Base-by-base conservation (phyloP, 768 basidiomycete species). In the Mycena indigotica region DNA sequence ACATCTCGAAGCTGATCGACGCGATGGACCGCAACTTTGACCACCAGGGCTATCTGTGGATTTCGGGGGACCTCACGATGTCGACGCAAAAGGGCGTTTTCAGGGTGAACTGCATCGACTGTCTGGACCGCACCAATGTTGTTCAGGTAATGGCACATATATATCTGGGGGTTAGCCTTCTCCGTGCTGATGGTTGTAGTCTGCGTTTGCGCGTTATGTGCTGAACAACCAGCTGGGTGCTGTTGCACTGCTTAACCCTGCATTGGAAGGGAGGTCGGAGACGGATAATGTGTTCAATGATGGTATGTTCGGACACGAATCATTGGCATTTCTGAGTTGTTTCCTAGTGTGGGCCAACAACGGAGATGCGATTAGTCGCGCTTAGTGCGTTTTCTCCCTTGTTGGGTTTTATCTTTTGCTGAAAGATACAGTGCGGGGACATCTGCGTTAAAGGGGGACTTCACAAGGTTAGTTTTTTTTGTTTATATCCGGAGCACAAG, bases 31-130 rank as follows among this genome's bases (percentile, higher is more conserved):
- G 85, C 35, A 80, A 77, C 1, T 95, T 96, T 65, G 86, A 90
- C 63, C 71, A 80, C 19, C 93, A 95, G 82, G 94, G 91, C 5
- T 48, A 48, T 26, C n/a, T 48, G 46, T 48, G 46, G 46, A 48
- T 48, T 12, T 48, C 46, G 4, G 46, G 25, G 5, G n/a, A 48
- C 19, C 21, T 48, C 24, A 77, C 88, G 13, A 78, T 95, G 70
- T 88, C 91, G 5, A 82, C 85, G 66, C 95, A 98, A 70, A 87
- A 84, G 56, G 93, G 93, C 1, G 85, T 89, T 2, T 97, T 91
- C 73, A 84, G 95, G 3, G 84, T 94, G 23, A 98, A 96, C 67
- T 98, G 96, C 69, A 95, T 98, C 44, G 96, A 98, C 68, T 96
- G 95, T 66, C 75, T 98, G 39, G 96, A 98, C 68, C 78, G 96